Conservation (phyloP, 805 yeast genomes). For the Priceomyces melissophilus region DNA sequence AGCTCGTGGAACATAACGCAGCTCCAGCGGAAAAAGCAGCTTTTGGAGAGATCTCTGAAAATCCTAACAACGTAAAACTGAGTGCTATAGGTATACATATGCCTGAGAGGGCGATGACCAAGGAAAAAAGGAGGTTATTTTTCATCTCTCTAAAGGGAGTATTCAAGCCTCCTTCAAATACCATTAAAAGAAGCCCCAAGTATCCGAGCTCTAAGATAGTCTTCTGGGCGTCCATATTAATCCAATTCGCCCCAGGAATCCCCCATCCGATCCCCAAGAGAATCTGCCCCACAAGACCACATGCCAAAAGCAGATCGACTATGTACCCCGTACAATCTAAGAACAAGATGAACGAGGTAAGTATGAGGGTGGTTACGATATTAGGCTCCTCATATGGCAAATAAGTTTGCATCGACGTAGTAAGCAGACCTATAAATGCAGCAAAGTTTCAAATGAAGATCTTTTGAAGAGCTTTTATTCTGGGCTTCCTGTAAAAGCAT, state of each 20-base stretch:
- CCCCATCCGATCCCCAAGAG: constrained; percentile 4
- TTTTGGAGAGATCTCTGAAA: constrained; percentile 1
- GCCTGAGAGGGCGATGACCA: constrained; percentile 1
- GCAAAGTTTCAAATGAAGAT: too few relatives aligned
- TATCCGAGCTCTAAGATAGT: constrained; percentile 2
- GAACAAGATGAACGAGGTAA: not conserved
- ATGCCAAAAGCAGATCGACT: not conserved
- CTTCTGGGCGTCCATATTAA: constrained; percentile 1
- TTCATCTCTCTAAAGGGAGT: constrained; percentile 3
- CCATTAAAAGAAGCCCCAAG: constrained; percentile 5
- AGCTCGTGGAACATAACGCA: constrained; percentile 7
- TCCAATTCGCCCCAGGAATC: constrained; percentile 2
- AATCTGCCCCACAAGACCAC: constrained; percentile 5
- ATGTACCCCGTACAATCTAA: not conserved
- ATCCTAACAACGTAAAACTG: constrained; percentile 3
- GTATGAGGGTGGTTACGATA: not conserved
- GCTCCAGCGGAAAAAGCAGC: constrained; percentile 7
- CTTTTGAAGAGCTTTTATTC: too few relatives aligned
- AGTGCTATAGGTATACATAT: constrained; percentile 3
- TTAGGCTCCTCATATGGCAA: constrained; percentile 5
- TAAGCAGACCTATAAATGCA: too few relatives aligned
- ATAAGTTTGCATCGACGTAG: not conserved
- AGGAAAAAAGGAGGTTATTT: not conserved
- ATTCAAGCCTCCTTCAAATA: constrained; percentile 4
- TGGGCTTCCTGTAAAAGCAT: too few relatives aligned